phyloP scores from a whole-genome alignment of 2,329 filamentous ascomycete genomes.

The Curvularia lunata region DNA sequence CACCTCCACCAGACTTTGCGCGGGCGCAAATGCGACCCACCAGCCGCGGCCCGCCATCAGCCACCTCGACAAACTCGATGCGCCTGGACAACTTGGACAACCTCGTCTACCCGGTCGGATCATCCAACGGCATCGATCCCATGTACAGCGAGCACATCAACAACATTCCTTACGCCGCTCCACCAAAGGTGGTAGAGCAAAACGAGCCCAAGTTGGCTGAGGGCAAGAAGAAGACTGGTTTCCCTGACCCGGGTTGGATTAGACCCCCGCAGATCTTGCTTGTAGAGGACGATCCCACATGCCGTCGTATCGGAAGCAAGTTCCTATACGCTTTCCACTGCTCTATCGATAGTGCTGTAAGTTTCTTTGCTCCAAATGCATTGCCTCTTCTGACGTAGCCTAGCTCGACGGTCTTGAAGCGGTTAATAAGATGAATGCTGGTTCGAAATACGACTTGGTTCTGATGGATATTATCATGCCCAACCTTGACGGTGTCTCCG shows the following conservation, averaged over 20 bases:
- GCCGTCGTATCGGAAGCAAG: conserved; percentile 70
- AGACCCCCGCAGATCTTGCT: conserved; percentile 80
- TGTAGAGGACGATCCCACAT: conserved; percentile 80
- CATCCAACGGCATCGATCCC: conserved; percentile 90
- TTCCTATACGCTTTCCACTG: conserved; percentile 71
- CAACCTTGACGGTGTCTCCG: conserved; percentile 90
- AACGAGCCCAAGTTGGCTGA: conserved; percentile 58
- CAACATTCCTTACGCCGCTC: conserved; percentile 87
- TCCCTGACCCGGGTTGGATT: conserved; percentile 69
- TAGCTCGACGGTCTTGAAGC: conserved; percentile 88
- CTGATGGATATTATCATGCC: conserved; percentile 85
- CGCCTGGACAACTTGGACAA: conserved; percentile 67
- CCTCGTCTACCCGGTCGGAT: conserved; percentile 88
- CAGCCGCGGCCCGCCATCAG: conserved; percentile 54
- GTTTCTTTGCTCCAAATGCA: conserved; percentile 33
- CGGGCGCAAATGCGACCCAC: conserved; percentile 56
- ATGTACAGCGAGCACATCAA: conserved; percentile 94
- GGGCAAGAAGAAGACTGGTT: conserved; percentile 65
- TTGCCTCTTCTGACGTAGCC: conserved; percentile 32
- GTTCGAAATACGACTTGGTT: conserved; percentile 67
- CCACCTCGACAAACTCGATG: conserved; percentile 59
- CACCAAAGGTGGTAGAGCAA: conserved; percentile 65
- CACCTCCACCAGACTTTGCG: conserved; percentile 62
- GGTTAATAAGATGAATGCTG: conserved; percentile 79
- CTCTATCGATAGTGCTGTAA: conserved; percentile 67